Evolutionary conservation across 2,329 filamentous ascomycete species (phyloP).

Genomic region (Conoideocrella luteorostrata): DNA sequence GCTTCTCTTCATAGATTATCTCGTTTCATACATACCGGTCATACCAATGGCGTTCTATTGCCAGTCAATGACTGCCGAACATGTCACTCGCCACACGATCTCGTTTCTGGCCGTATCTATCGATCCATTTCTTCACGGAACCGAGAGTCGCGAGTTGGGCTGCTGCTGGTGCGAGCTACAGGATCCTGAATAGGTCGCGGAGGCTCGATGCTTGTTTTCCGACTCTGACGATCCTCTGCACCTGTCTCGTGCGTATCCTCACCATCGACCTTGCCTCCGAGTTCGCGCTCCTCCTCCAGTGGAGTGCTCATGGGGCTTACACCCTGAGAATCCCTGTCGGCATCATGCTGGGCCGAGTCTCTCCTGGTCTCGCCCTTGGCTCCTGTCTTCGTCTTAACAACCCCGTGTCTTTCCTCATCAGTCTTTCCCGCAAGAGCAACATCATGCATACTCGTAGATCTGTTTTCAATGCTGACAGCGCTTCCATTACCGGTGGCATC

Average conservation of each 20-base stretch:
- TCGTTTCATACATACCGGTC: background rate
- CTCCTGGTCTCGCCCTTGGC: constrained; percentile 4
- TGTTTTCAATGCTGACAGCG: constrained; percentile 35
- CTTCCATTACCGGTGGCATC: constrained; percentile 41
- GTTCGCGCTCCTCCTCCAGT: constrained; percentile 38
- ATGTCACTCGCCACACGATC: background rate
- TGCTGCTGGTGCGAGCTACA: constrained; percentile 34
- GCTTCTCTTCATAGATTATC: background rate
- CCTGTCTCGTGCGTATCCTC: constrained; percentile 8
- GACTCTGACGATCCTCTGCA: constrained; percentile 10
- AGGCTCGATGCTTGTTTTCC: constrained; percentile 25
- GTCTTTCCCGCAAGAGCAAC: constrained; percentile 38
- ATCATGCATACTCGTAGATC: constrained; percentile 38
- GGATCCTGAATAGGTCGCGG: constrained; percentile 30
- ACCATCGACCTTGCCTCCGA: constrained; percentile 21
- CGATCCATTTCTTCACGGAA: constrained; percentile 50
- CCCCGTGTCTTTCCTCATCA: constrained; percentile 11
- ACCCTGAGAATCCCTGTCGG: constrained; percentile 23
- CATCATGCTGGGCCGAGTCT: constrained; percentile 16
- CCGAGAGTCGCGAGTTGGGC: constrained; percentile 49
- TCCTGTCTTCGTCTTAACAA: background rate
- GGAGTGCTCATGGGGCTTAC: constrained; percentile 29
- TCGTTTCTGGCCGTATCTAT: constrained; percentile 6
- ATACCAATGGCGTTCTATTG: no score
- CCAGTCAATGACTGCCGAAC: background rate